These are phyloP conservation scores for Rhodamnia rubescens DNA, from an alignment of 345 rosid species.

Conservation along the genomic window DNA sequence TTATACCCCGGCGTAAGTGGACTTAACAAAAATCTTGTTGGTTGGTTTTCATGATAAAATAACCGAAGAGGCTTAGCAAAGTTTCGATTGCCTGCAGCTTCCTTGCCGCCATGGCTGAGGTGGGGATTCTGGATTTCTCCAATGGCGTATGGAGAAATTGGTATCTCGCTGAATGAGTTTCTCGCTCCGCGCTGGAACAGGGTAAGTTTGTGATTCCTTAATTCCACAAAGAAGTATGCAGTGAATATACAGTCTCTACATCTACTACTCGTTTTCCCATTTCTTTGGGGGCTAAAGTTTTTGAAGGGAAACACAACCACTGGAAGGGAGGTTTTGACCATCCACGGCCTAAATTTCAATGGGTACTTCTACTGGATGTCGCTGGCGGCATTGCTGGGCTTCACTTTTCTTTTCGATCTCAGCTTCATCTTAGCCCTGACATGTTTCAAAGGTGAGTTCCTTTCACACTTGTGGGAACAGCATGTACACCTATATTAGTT, in stretches of 20 bases:
- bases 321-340: constrained; percentile 6
- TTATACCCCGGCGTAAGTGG: constrained; percentile 44
- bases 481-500: background rate
- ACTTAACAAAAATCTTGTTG: background rate
- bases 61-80: background rate
- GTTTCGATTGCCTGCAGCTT: constrained; percentile 28
- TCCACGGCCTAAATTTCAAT: constrained; percentile 47
- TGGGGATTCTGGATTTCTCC: constrained; percentile 85
- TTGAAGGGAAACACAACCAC: constrained; percentile 43
- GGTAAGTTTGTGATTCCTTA: constrained; percentile 13
- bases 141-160: constrained; percentile 56
- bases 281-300: background rate
- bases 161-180: constrained; percentile 53
- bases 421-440: constrained; percentile 54
- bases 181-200: constrained; percentile 67
- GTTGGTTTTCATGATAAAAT: background rate
- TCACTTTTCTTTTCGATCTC: constrained; percentile 41
- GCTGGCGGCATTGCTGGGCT: constrained; percentile 47
- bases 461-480: background rate
- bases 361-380: constrained; percentile 55
- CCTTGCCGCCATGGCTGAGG: constrained; percentile 59
- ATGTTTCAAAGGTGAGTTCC: constrained; percentile 50
- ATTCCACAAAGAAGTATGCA: background rate
- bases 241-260: background rate
- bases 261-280: background rate